Conservation (phyloP, 2,329 filamentous ascomycete genomes). For the Hyphodiscus sp. region DNA sequence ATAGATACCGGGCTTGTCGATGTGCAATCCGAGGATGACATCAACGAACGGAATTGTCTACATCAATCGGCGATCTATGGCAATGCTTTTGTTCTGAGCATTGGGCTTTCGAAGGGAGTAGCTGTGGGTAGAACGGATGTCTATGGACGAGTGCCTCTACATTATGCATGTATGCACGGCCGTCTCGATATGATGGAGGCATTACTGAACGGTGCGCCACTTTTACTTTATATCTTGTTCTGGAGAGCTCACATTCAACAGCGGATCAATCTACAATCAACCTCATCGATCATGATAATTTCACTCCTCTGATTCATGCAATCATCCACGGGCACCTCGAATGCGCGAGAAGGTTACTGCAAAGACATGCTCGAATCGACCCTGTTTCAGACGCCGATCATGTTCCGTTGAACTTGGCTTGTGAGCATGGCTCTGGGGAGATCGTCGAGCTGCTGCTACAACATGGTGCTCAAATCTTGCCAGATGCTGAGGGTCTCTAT, state of each 20-base stretch:
- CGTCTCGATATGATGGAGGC: conserved; percentile 75
- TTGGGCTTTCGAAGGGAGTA: conserved; percentile 69
- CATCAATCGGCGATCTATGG: conserved; percentile 97
- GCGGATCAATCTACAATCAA: conserved; percentile 72
- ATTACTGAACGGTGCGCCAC: conserved; percentile 53
- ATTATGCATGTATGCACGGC: conserved; percentile 96
- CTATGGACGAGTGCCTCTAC: conserved; percentile 86
- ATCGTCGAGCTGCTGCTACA: conserved; percentile 82
- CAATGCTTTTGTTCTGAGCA: conserved; percentile 68
- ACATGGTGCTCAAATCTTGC: conserved; percentile 73
- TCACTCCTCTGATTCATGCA: conserved; percentile 89
- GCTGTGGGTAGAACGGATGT: conserved; percentile 79
- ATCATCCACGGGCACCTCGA: conserved; percentile 81
- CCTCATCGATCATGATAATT: conserved; percentile 91
- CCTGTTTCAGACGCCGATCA: conserved; percentile 83
- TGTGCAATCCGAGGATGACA: conserved; percentile 90
- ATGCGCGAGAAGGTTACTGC: conserved; percentile 73
- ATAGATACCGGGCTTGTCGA: conserved; percentile 79
- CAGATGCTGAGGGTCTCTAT: conserved; percentile 91
- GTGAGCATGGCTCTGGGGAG: conserved; percentile 80
- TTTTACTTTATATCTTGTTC: neutral
- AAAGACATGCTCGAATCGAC: conserved; percentile 75
- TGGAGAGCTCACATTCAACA: conserved; percentile 27
- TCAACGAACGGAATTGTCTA: conserved; percentile 93
- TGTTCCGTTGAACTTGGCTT: conserved; percentile 89